These are phyloP conservation scores for Crithidia mellificae DNA, from an alignment of 208 protist genomes.

Conservation along the genomic window DNA sequence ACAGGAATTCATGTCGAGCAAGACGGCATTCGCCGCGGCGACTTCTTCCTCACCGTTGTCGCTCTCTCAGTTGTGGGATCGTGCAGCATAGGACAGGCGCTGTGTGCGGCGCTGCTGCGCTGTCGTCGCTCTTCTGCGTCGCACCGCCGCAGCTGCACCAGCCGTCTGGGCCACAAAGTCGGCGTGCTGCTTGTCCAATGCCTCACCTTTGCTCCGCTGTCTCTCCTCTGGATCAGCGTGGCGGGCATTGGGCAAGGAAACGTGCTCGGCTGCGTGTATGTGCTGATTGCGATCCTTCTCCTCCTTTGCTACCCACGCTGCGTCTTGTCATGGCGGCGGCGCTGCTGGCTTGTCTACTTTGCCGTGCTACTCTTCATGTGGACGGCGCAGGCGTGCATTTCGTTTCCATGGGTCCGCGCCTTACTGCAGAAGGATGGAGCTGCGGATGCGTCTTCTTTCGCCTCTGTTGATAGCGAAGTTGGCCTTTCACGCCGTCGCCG, in stretches of 20 bases:
- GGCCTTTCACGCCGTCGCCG: background rate
- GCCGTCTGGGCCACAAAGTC: background rate
- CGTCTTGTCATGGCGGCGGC: conserved; percentile 15
- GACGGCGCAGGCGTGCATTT: conserved; percentile 20
- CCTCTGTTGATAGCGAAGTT: too few relatives aligned
- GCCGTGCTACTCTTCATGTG: conserved; percentile 18
- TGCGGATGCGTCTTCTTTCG: too few relatives aligned
- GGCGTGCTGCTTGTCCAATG: background rate
- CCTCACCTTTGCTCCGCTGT: conserved; percentile 21
- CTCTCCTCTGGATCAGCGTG: conserved; percentile 11
- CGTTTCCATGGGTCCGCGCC: conserved; percentile 3
- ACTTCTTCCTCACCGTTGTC: conserved; percentile 13
- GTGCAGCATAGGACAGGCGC: conserved; percentile 3
- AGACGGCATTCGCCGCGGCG: background rate
- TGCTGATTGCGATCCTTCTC: conserved; percentile 8
- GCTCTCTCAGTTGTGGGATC: background rate
- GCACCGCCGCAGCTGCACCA: background rate
- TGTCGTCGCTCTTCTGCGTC: background rate
- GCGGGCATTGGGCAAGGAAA: conserved; percentile 20
- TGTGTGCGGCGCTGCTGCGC: conserved; percentile 7
- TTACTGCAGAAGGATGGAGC: conserved; percentile 2
- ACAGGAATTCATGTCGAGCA: conserved; percentile 4
- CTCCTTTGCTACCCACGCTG: conserved; percentile 15
- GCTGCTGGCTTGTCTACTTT: conserved; percentile 17
- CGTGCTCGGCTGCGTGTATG: conserved; percentile 12